Base-by-base conservation (phyloP, 176 grass and related monocot genomes). In the Tillandsia fasciculata region DNA sequence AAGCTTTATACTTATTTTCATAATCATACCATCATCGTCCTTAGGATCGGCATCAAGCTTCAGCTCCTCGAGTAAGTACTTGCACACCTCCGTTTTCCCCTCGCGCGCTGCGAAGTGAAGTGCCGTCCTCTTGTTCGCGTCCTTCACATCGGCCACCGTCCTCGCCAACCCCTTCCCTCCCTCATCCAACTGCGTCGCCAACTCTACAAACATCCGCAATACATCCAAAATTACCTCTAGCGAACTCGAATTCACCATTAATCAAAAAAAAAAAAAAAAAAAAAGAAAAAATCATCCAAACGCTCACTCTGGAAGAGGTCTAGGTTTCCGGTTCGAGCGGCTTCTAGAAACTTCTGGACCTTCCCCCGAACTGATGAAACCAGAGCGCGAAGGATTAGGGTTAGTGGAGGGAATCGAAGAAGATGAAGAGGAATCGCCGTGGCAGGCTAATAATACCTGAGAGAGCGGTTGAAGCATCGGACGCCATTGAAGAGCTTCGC, bases 321-420 rank as follows among this genome's bases (percentile, higher is more conserved):
- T 52, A 97, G 89, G 72, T 97, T 83, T 26, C 94, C 94, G 61
- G 77, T 53, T 28, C 82, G 66, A 48, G 84, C 93, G 9, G 93
- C 84, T 70, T 97, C 89, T 6, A 92, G 89, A 88, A 97, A 97
- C 0, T 72, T 83, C 56, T 97, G 89, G 42, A 97, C 93, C 80
- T 85, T 90, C 61, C 69, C 76, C 64, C 93, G 76, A 70, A 84
- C 93, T 97, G 84, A 53, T 33, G 76, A 26, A 9, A 50, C 57
- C 69, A 64, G 47, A 11, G 29, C 33, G n/a, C 8, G n/a, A 15
- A 70, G 26, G 0, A 27, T 15, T 50, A 9, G 10, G 65, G 71
- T 29, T 3, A 66, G 70, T 64, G 23, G 20, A 26, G 27, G 71
- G 12, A 64, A 52, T 7, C 51, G 47, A 9, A 73, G 15, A 50